These are phyloP conservation scores for Apiotrichum siamense DNA, from an alignment of 1,284 basidiomycete genomes.

Conservation along the genomic window DNA sequence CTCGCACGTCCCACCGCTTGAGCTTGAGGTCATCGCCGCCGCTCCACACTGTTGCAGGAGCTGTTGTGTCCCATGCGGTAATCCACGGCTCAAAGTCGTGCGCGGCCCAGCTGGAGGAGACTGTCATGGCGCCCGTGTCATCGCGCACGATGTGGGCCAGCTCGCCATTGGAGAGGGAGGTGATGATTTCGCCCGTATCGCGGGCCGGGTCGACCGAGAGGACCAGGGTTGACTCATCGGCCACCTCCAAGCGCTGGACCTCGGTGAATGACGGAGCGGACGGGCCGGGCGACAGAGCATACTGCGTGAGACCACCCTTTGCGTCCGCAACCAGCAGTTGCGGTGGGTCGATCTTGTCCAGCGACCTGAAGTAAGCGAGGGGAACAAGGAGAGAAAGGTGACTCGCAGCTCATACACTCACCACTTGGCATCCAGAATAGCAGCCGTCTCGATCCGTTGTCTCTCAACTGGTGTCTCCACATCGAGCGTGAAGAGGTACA, in stretches of 20 bases:
- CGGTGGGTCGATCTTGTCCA: not conserved
- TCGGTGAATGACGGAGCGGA: slow-evolving; percentile 7
- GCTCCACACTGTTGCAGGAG: slow-evolving; percentile 70
- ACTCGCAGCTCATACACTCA: slow-evolving; percentile 33
- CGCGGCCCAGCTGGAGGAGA: slow-evolving; percentile 66
- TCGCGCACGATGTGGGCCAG: slow-evolving; percentile 58
- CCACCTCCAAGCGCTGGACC: slow-evolving; percentile 55
- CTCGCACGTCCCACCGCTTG: slow-evolving; percentile 86
- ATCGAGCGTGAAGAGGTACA: slow-evolving; percentile 19
- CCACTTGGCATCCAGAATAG: slow-evolving; percentile 93
- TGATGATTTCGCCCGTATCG: slow-evolving; percentile 51
- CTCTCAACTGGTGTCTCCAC: slow-evolving; percentile 47
- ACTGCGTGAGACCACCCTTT: slow-evolving; percentile 65
- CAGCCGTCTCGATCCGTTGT: slow-evolving; percentile 67
- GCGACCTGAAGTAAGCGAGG: not conserved
- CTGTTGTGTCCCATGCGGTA: slow-evolving; percentile 81
- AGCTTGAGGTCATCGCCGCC: slow-evolving; percentile 90
- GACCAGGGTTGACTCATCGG: slow-evolving; percentile 60
- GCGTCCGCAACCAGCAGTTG: slow-evolving; percentile 71
- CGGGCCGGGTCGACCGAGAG: slow-evolving; percentile 69
- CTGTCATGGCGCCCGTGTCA: slow-evolving; percentile 36
- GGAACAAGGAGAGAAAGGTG: not conserved
- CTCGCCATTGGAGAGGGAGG: slow-evolving; percentile 72
- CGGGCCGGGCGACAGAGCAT: slow-evolving; percentile 49
- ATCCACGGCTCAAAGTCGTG: slow-evolving; percentile 97